Conservation (phyloP, 176 grass and related monocot species). For the Echinochloa phyllopogon region DNA sequence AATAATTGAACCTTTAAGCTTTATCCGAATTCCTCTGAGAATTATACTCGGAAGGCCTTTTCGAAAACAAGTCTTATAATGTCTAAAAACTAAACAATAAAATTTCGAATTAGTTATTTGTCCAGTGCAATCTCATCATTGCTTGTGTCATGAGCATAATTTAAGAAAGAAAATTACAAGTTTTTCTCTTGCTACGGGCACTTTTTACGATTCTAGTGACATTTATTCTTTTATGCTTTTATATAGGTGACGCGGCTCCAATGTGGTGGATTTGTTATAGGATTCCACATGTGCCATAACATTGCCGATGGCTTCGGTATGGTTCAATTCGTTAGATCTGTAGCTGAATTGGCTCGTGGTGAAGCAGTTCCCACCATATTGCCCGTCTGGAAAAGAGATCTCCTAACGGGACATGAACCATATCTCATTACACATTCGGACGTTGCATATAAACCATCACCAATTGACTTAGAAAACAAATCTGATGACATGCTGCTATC, state of each 20-base stretch:
- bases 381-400: constrained; percentile 56
- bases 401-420: constrained; percentile 13
- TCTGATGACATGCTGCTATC: constrained; percentile 44
- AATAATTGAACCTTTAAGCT: neutral
- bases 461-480: neutral
- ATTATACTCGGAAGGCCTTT: neutral
- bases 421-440: neutral
- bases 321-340: constrained; percentile 41
- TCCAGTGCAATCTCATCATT: too few species aligned
- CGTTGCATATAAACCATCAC: neutral
- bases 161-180: neutral
- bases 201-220: neutral
- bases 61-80: neutral
- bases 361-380: constrained; percentile 20
- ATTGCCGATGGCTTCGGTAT: constrained; percentile 60
- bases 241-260: constrained; percentile 51
- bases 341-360: constrained; percentile 51
- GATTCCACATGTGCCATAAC: constrained; percentile 57
- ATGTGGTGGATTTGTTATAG: constrained; percentile 56
- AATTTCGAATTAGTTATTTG: neutral
- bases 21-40: neutral
- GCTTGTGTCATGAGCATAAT: too few species aligned
- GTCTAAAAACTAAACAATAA: neutral
- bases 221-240: neutral
- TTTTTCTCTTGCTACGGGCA: neutral